phyloP scores from a whole-genome alignment of 176 grass and related monocot species.

The Paspalum notatum region DNA sequence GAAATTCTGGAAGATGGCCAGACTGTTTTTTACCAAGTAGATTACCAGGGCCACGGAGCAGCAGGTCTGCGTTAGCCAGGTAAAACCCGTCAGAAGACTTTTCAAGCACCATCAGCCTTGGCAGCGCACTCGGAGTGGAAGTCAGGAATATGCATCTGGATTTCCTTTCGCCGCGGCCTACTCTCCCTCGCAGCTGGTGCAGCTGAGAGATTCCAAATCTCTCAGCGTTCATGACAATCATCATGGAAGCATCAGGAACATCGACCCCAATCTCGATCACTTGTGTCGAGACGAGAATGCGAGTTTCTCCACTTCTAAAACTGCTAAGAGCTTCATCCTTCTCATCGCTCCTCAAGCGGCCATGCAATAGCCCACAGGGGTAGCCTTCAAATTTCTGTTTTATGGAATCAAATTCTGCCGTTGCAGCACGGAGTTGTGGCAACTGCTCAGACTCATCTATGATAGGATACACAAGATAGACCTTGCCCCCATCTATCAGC shows the following conservation, averaged over 20 bases:
- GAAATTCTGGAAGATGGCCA: constrained; percentile 94
- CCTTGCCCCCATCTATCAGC: constrained; percentile 70
- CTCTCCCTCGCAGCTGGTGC: constrained; percentile 89
- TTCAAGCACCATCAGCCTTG: constrained; percentile 78
- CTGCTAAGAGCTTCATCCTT: constrained; percentile 75
- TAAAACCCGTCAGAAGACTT: constrained; percentile 87
- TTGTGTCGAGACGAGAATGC: constrained; percentile 82
- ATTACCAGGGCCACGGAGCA: constrained; percentile 86
- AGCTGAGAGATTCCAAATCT: constrained; percentile 90
- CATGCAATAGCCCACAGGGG: constrained; percentile 83
- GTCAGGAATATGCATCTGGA: constrained; percentile 81
- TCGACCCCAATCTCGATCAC: constrained; percentile 94
- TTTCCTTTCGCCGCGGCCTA: constrained; percentile 76
- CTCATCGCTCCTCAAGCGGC: constrained; percentile 71
- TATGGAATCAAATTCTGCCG: constrained; percentile 69
- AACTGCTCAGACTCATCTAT: constrained; percentile 88
- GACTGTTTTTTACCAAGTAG: constrained; percentile 93
- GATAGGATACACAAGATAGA: constrained; percentile 92
- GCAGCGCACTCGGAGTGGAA: constrained; percentile 55
- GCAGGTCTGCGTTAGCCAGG: constrained; percentile 79
- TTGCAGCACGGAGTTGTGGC: constrained; percentile 81
- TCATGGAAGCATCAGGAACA: constrained; percentile 95
- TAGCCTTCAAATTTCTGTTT: constrained; percentile 66
- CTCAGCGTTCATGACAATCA: constrained; percentile 92
- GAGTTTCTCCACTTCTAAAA: constrained; percentile 79